A percentile compares a stretch with the other conserved stretches of the same genome.
Conservation (phyloP, 108 stramenopile species). For the Conticribra weissflogii region DNA sequence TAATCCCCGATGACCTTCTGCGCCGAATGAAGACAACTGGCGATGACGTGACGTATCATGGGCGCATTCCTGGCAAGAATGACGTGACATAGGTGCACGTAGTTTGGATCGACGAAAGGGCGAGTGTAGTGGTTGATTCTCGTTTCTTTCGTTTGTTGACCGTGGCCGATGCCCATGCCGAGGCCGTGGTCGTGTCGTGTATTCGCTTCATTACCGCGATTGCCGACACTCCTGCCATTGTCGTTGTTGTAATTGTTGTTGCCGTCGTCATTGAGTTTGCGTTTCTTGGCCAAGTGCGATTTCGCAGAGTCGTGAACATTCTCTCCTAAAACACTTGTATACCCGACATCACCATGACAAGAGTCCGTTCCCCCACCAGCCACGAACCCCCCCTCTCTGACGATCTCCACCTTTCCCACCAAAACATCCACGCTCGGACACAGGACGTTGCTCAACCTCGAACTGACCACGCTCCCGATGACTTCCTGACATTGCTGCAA, state of each 20-base stretch:
- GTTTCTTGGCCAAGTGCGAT: slow-evolving; percentile 13
- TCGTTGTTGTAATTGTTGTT: not conserved
- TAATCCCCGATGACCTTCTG: slow-evolving; percentile 66
- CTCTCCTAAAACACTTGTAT: too few species aligned
- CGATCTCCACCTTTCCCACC: slow-evolving; percentile 59
- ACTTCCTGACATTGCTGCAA: slow-evolving; percentile 75
- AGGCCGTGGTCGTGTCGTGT: too few species aligned
- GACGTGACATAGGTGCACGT: slow-evolving; percentile 56
- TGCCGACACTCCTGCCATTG: not conserved
- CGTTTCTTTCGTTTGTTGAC: slow-evolving; percentile 41
- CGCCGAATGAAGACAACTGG: slow-evolving; percentile 71
- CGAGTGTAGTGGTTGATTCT: slow-evolving; percentile 73
- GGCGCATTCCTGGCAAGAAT: slow-evolving; percentile 74
- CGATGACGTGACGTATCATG: slow-evolving; percentile 66
- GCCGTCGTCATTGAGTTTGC: slow-evolving; percentile 13
- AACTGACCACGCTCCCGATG: slow-evolving; percentile 58
- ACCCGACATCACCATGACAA: slow-evolving; percentile 4
- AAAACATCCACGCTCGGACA: slow-evolving; percentile 77
- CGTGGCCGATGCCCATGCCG: too few species aligned
- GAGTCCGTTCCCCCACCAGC: not conserved
- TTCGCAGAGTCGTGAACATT: too few species aligned
- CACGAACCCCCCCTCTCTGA: slow-evolving; percentile 41
- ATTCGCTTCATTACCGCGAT: too few species aligned
- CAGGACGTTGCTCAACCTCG: slow-evolving; percentile 76
- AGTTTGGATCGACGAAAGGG: slow-evolving; percentile 66